These are phyloP conservation scores for Candida cerambycidarum DNA, from an alignment of 805 yeast genomes.

Conservation along the genomic window DNA sequence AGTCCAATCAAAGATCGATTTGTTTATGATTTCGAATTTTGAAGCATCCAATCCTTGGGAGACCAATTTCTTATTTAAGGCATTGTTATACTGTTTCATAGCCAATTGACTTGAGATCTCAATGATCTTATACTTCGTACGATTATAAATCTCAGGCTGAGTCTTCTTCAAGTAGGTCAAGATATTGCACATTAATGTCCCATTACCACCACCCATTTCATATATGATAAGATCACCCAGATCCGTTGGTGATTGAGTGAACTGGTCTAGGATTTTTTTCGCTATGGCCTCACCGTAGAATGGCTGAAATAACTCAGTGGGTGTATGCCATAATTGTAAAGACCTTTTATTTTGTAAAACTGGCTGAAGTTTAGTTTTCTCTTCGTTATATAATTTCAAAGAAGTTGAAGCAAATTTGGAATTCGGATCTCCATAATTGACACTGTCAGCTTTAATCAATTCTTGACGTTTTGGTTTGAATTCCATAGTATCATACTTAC, in stretches of 20 bases:
- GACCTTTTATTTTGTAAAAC: conserved; percentile 33
- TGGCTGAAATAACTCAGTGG: conserved; percentile 82
- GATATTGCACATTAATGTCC: conserved; percentile 77
- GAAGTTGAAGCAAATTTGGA: conserved; percentile 30
- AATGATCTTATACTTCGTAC: conserved; percentile 67
- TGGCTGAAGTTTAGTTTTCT: conserved; percentile 23
- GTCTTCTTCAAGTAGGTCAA: conserved; percentile 58
- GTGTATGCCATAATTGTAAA: conserved; percentile 84
- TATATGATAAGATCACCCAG: conserved; percentile 71
- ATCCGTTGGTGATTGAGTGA: conserved; percentile 19
- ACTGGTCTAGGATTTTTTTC: conserved; percentile 57
- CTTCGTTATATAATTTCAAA: conserved; percentile 16
- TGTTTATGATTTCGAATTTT: conserved; percentile 65
- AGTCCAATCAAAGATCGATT: conserved; percentile 77
- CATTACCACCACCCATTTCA: conserved; percentile 91
- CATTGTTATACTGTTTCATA: conserved; percentile 48
- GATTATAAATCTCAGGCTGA: conserved; percentile 71
- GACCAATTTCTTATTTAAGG: conserved; percentile 32
- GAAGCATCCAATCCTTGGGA: conserved; percentile 48
- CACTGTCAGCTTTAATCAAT: conserved; percentile 13
- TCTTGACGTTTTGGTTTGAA: conserved; percentile 14
- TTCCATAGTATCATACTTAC: conserved; percentile 42
- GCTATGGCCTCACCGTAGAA: conserved; percentile 86
- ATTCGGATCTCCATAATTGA: conserved; percentile 16
- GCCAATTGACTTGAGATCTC: conserved; percentile 70